Base-by-base conservation (phyloP, 495 filamentous ascomycete genomes). In the Trichoderma gamsii region DNA sequence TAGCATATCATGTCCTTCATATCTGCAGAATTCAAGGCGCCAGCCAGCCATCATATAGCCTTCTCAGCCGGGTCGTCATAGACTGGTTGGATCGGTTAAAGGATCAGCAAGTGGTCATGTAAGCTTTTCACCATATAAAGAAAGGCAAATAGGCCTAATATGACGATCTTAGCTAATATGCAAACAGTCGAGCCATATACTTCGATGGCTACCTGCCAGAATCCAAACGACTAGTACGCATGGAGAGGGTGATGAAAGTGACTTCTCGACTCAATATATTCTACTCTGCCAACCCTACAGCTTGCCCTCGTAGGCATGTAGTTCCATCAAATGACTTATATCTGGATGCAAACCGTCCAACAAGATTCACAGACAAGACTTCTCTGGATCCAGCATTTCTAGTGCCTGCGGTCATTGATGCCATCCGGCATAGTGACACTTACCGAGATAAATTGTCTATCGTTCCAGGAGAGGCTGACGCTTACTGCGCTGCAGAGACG, bases 121-220 rank as follows among this genome's bases (percentile, higher is more conserved):
- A 83, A 78, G 76, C 67, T n/a, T 27, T 41, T 68, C 13, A 29
- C 64, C 29, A 43, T 2, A 46, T 35, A 32, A 21, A 41, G 23
- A 41, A 65, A 13, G 41, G 15, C 41, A 41, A 35, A 12, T 12
- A 32, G n/a, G n/a, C n/a, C n/a, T n/a, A n/a, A 41, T 0, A 5
- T 21, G 21, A 41, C 18, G 35, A 46, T 43, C 21, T n/a, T 29
- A 4, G 56, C 75, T 76, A 18, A 73, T 44, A 18, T 0, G 32
- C 23, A 21, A 41, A 38, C 68, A 86, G 85, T 41, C 75, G 76
- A 23, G 82, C 78, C 51, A 91, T 96, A 66, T 92, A 86, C 74
- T 94, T 96, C 68, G 92, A 96, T 73, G 90, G 91, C 29, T 87
- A 84, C 56, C 79, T 96, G 13, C 92, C 92, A 11, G 23, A 44